Conservation (phyloP, 2,329 filamentous ascomycete species). For the Sordariomycetes sp. region DNA sequence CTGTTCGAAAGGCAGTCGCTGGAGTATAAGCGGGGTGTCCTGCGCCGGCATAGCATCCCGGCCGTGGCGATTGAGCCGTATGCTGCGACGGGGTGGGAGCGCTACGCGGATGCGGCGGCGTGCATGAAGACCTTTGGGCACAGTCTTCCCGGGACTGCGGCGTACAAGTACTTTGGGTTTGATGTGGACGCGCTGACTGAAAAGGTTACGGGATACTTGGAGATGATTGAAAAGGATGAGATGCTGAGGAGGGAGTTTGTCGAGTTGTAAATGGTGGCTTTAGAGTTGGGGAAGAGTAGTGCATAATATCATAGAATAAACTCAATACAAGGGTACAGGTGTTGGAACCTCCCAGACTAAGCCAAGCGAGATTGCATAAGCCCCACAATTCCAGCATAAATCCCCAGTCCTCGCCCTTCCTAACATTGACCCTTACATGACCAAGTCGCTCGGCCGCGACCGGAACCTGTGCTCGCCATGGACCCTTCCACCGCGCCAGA, state of each 20-base stretch:
- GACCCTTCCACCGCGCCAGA: not conserved
- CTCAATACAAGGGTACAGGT: not conserved
- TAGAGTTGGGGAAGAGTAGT: not conserved
- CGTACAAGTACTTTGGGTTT: conserved; percentile 46
- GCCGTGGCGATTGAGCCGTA: conserved; percentile 51
- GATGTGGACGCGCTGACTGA: conserved; percentile 17
- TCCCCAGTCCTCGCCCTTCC: no score
- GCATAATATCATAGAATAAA: not conserved
- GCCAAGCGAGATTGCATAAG: no score
- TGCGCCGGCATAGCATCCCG: conserved; percentile 43
- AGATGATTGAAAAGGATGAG: conserved; percentile 3
- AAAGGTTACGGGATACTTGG: conserved; percentile 1
- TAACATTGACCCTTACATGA: no score
- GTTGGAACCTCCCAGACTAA: not conserved
- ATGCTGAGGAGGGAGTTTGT: conserved; percentile 6
- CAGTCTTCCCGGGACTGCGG: conserved; percentile 39
- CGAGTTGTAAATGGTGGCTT: not conserved
- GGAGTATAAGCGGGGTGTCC: conserved; percentile 86
- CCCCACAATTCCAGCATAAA: no score
- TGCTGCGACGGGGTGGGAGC: conserved; percentile 45
- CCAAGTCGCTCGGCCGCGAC: no score
- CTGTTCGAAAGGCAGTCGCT: conserved; percentile 90
- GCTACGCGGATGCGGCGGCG: conserved; percentile 46
- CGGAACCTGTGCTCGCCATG: no score
- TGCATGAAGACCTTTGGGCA: conserved; percentile 45